phyloP scores from a whole-genome alignment of 768 basidiomycete genomes.

The Phaeolepiota aurea region DNA sequence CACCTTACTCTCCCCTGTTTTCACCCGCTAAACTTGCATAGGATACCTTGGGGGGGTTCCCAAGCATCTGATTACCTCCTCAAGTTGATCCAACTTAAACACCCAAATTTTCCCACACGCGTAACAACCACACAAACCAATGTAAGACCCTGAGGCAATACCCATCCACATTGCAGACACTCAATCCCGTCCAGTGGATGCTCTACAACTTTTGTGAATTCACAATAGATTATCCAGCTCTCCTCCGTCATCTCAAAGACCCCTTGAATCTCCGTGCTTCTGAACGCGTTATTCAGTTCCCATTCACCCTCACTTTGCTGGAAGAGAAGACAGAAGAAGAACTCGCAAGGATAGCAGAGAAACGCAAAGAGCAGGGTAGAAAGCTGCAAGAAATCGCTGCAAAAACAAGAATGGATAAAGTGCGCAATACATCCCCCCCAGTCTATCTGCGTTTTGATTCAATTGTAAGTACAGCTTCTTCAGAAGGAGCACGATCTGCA shows the following conservation, averaged over 20 bases:
- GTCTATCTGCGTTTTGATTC: neutral
- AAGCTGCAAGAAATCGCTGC: constrained; percentile 89
- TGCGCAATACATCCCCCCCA: constrained; percentile 16
- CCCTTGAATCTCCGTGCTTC: constrained; percentile 54
- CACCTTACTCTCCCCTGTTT: neutral
- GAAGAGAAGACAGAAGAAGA: constrained; percentile 94
- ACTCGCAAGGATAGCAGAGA: constrained; percentile 66
- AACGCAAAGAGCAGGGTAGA: constrained; percentile 76
- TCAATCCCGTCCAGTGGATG: constrained; percentile 62
- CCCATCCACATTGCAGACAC: neutral
- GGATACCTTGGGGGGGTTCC: constrained; percentile 90
- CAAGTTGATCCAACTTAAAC: constrained; percentile 92
- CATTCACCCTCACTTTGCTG: constrained; percentile 52
- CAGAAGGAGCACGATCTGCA: constrained; percentile 74
- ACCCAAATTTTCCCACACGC: constrained; percentile 85
- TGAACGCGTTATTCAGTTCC: constrained; percentile 83
- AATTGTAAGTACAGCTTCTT: constrained; percentile 35
- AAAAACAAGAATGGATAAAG: constrained; percentile 81
- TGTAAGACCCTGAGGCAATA: constrained; percentile 41
- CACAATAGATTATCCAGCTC: constrained; percentile 62
- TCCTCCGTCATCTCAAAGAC: constrained; percentile 60
- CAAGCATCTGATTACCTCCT: constrained; percentile 90
- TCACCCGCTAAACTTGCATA: constrained; percentile 17
- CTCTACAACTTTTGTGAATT: constrained; percentile 81
- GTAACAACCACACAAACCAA: constrained; percentile 71